These are phyloP conservation scores for Isatis lusitanica DNA, from an alignment of 441 rosid species.

Conservation along the genomic window DNA sequence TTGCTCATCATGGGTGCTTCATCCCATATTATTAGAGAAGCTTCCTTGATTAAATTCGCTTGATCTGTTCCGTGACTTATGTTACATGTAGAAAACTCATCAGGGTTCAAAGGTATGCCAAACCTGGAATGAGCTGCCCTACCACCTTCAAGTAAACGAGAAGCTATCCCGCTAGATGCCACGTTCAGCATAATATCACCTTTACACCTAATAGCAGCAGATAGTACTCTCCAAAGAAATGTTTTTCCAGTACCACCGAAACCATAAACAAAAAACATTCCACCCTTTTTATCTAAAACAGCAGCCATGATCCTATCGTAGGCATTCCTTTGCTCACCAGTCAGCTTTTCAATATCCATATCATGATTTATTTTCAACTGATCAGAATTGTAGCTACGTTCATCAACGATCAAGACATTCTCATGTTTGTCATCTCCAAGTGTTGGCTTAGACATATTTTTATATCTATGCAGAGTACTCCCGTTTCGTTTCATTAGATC, in stretches of 20 bases:
- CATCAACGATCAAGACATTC: too few relatives aligned
- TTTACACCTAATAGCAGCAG: neutral
- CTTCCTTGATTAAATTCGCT: neutral
- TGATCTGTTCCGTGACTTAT: neutral
- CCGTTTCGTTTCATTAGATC: too few relatives aligned
- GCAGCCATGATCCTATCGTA: too few relatives aligned
- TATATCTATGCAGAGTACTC: too few relatives aligned
- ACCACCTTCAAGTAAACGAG: neutral
- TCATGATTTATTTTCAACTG: too few relatives aligned
- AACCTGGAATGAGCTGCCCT: neutral
- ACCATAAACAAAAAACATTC: neutral
- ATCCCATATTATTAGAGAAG: neutral
- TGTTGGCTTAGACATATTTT: too few relatives aligned
- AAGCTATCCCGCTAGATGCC: neutral
- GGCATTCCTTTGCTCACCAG: too few relatives aligned
- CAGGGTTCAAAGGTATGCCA: neutral
- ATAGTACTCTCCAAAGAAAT: neutral
- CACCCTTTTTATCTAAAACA: too few relatives aligned
- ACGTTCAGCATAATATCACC: neutral
- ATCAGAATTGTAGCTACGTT: too few relatives aligned
- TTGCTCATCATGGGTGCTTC: neutral
- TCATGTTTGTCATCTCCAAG: too few relatives aligned
- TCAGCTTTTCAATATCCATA: too few relatives aligned
- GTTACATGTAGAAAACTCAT: neutral
- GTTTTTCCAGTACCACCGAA: neutral